Conservation (phyloP, 1,139 yeast genomes). For the Yamadazyma membranifaciens region DNA sequence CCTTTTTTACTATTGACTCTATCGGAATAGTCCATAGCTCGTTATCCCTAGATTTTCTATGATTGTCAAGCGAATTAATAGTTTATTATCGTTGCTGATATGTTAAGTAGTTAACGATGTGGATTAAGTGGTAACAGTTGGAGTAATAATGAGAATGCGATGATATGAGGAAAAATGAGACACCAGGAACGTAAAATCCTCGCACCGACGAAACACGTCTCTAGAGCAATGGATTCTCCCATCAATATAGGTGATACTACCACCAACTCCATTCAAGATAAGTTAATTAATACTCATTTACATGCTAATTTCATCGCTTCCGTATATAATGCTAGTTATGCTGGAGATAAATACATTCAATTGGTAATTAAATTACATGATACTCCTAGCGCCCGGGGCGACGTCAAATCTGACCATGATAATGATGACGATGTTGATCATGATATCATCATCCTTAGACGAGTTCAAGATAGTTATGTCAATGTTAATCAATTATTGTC, state of each 20-base stretch:
- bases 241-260: conserved; percentile 44
- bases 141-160: no score
- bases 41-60: no score
- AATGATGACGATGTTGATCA: conserved; percentile 14
- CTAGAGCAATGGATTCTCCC: conserved; percentile 42
- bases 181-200: no score
- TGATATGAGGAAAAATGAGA: no score
- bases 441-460: conserved; percentile 30
- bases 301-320: conserved; percentile 17
- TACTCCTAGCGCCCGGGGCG: no score
- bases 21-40: conserved; percentile 45
- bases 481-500: conserved; percentile 39
- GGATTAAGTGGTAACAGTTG: no score
- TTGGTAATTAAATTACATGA: conserved; percentile 19
- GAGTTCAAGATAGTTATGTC: conserved; percentile 46
- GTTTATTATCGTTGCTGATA: no score
- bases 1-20: conserved; percentile 47
- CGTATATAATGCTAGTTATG: conserved; percentile 33
- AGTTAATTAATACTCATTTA: conserved; percentile 38
- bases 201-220: no score
- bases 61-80: no score
- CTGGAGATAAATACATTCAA: conserved; percentile 42
- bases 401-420: conserved; percentile 5
- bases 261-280: conserved; percentile 39
- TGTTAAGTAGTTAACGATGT: no score